Conservation (phyloP, 2,329 filamentous ascomycete genomes). For the Pseudogymnoascus sp. region DNA sequence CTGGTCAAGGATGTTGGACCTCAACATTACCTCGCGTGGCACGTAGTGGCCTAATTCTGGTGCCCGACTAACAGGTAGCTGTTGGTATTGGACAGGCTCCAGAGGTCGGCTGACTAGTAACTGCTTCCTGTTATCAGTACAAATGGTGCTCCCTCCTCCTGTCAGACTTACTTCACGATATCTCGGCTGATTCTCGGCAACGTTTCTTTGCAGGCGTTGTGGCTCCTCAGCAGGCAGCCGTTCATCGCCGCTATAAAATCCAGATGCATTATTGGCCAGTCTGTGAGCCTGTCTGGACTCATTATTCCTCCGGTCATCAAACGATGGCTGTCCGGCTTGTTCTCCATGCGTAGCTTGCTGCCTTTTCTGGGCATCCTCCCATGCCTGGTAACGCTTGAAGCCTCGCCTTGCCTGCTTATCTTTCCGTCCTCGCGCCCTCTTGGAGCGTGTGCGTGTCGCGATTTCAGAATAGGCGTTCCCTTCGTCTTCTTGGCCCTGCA, state of each 20-base stretch:
- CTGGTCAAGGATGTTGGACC: background rate
- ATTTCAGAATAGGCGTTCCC: constrained; percentile 9
- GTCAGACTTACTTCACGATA: background rate
- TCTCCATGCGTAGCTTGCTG: constrained; percentile 11
- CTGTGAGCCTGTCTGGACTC: background rate
- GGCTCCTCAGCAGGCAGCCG: background rate
- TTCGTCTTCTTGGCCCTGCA: background rate
- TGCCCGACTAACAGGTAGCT: background rate
- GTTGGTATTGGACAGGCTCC: background rate
- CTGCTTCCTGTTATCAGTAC: constrained; percentile 2
- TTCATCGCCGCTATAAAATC: background rate
- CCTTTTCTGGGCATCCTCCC: constrained; percentile 25
- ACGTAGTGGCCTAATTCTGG: background rate
- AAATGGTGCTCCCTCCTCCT: background rate
- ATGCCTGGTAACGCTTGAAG: constrained; percentile 28
- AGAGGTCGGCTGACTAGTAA: background rate
- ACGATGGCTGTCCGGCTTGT: background rate
- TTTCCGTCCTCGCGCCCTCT: constrained; percentile 7
- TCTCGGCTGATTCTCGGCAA: background rate
- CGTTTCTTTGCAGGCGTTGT: background rate
- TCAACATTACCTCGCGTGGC: background rate
- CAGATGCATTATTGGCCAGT: background rate
- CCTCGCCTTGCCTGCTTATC: constrained; percentile 22
- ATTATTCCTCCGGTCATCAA: background rate
- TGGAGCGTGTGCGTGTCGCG: constrained; percentile 18